These are phyloP conservation scores for Rhizopogon rudus DNA, from an alignment of 768 basidiomycete species.

Conservation along the genomic window DNA sequence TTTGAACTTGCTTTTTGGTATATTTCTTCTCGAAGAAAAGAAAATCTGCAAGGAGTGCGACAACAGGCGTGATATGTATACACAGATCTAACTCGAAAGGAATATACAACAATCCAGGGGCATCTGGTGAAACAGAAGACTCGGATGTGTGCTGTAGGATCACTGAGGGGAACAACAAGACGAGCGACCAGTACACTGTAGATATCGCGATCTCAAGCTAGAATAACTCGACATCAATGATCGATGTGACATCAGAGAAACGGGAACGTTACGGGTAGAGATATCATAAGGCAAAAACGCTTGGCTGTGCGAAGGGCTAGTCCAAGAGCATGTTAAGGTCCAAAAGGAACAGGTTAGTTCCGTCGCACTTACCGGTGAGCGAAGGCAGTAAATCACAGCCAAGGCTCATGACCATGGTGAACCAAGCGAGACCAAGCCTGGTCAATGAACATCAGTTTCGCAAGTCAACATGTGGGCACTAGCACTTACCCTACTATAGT, in stretches of 20 bases:
- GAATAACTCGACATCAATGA: background rate
- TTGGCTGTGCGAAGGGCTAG: slow-evolving; percentile 38
- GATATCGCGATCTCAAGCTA: slow-evolving; percentile 46
- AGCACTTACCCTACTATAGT: slow-evolving; percentile 69
- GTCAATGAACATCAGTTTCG: slow-evolving; percentile 1
- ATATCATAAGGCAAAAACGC: slow-evolving; percentile 53
- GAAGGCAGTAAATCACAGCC: slow-evolving; percentile 37
- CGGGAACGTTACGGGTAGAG: slow-evolving; percentile 49
- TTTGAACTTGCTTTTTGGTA: slow-evolving; percentile 11
- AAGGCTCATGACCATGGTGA: slow-evolving; percentile 36
- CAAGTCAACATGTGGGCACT: background rate
- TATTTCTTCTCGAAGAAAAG: slow-evolving; percentile 60
- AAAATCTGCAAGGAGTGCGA: slow-evolving; percentile 64
- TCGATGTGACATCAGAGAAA: background rate
- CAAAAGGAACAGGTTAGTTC: background rate
- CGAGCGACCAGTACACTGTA: slow-evolving; percentile 65
- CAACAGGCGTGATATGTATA: slow-evolving; percentile 60
- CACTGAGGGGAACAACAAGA: slow-evolving; percentile 49
- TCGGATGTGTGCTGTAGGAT: slow-evolving; percentile 36
- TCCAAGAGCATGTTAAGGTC: background rate
- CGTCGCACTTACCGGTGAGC: slow-evolving; percentile 24
- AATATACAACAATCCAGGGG: slow-evolving; percentile 27
- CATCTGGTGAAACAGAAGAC: background rate
- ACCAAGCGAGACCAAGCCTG: slow-evolving; percentile 34
- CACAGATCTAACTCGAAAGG: slow-evolving; percentile 56